Evolutionary conservation across 192 early-diverging fungal genomes (phyloP).

Genomic region (Gamsiella multidivaricata): DNA sequence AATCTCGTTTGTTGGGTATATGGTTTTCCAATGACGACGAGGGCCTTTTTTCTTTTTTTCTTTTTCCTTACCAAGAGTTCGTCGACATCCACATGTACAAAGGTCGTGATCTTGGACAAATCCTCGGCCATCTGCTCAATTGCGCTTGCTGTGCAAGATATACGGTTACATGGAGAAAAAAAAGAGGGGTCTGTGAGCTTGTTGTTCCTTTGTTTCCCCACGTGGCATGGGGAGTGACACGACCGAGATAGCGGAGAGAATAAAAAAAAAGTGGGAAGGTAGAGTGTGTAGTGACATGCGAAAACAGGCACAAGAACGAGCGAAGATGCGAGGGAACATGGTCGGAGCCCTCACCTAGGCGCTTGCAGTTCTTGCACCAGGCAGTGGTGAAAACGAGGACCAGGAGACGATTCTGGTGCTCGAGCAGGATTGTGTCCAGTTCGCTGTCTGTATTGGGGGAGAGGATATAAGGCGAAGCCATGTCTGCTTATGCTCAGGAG

Average conservation of each 20-base stretch:
- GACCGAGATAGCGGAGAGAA: too few species aligned
- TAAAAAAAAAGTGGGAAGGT: neutral
- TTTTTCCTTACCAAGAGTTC: slow-evolving; percentile 40
- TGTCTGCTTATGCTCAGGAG: slow-evolving; percentile 3
- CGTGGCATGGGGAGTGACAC: too few species aligned
- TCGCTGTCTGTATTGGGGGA: slow-evolving; percentile 45
- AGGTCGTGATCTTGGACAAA: slow-evolving; percentile 25
- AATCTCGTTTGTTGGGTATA: neutral
- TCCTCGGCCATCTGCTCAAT: slow-evolving; percentile 45
- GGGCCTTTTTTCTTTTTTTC: too few species aligned
- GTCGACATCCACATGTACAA: slow-evolving; percentile 46
- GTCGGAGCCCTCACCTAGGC: slow-evolving; percentile 18
- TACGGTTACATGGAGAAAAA: neutral
- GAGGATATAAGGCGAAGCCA: slow-evolving; percentile 40
- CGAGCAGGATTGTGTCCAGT: slow-evolving; percentile 29
- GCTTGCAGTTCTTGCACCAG: slow-evolving; percentile 56
- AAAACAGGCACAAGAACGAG: neutral
- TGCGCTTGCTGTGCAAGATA: slow-evolving; percentile 6
- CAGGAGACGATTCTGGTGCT: slow-evolving; percentile 24
- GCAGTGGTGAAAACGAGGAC: slow-evolving; percentile 47
- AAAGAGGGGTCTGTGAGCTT: neutral
- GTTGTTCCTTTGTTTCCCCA: too few species aligned
- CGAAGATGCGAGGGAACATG: neutral
- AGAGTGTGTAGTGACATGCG: neutral
- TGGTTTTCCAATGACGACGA: neutral